Conservation (phyloP, 1,139 yeast genomes). For the Magnusiomyces paraingens region DNA sequence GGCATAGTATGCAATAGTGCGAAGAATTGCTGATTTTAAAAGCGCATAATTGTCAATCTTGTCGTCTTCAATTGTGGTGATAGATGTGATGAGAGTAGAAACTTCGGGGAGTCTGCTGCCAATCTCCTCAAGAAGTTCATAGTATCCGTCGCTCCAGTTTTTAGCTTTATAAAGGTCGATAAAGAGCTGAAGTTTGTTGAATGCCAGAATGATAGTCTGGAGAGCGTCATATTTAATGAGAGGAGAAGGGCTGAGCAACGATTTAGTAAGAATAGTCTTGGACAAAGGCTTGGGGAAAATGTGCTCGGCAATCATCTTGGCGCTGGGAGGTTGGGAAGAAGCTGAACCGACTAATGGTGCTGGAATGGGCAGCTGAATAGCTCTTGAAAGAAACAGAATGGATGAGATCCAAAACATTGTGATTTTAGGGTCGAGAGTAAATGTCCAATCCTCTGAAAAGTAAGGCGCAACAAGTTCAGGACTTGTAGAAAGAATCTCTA, state of each 20-base stretch:
- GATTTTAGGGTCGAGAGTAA: constrained; percentile 60
- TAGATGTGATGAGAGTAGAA: constrained; percentile 32
- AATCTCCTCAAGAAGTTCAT: constrained; percentile 36
- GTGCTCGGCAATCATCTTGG: constrained; percentile 41
- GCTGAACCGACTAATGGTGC: constrained; percentile 21
- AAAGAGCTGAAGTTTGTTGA: constrained; percentile 47
- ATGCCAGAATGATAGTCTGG: constrained; percentile 50
- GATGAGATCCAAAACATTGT: constrained; percentile 81
- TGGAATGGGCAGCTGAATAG: constrained; percentile 53
- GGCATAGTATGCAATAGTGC: constrained; percentile 20
- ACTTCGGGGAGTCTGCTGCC: constrained; percentile 45
- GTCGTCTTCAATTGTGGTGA: constrained; percentile 33
- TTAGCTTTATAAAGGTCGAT: constrained; percentile 36
- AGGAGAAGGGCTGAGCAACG: constrained; percentile 47
- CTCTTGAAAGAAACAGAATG: constrained; percentile 53
- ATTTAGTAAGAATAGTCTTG: constrained; percentile 49
- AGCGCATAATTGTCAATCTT: constrained; percentile 31
- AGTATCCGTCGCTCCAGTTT: constrained; percentile 37
- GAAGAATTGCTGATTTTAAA: constrained; percentile 30
- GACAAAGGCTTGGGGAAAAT: constrained; percentile 65
- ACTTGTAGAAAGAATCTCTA: constrained; percentile 45
- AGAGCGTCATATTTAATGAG: constrained; percentile 61
- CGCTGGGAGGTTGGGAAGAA: constrained; percentile 23
- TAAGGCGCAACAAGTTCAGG: constrained; percentile 77
- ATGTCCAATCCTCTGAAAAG: constrained; percentile 46